Base-by-base conservation (phyloP, 1,284 basidiomycete genomes). In the Cutaneotrichosporon sp. region DNA sequence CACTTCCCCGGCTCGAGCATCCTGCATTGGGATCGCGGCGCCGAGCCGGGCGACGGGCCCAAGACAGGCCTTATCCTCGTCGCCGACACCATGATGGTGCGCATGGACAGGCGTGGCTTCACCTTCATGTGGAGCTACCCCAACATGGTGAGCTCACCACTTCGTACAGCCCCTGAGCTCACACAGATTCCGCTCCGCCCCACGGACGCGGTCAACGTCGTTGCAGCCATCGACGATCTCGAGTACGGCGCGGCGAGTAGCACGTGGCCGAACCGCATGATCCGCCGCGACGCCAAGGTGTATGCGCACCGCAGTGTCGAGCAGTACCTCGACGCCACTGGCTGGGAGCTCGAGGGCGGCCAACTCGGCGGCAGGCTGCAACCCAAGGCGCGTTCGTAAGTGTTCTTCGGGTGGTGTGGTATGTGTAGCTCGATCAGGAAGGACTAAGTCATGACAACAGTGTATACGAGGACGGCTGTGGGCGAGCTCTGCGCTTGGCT, bases 51-150 rank as follows among this genome's bases (percentile, higher is more conserved):
- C 36, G 53, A 70, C 14, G 70, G 72, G 2, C 66, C 67, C 22
- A 69, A 62, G 55, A 68, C 67, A 2, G 75, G 74, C 4, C 65
- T 79, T 58, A 59, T 78, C 33, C 69, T 80, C 36, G 70, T 67
- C 6, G 69, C 75, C 2, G 79, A 80, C 64, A 80, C 77, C 4
- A 61, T 78, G 38, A 76, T 78, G 79, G 76, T 79, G 25, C 72
- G 74, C 62, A 68, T 73, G 6, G 72, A 69, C 24, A 72, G 75
- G 49, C 64, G 53, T 18, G 68, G 67, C 0, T 78, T 80, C 61
- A 74, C 77, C 0, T 80, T 78, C 64, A 67, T 77, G 36, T 80
- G 76, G 74, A 76, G 73, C n/a, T 72, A 68, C 1, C 79, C 79
- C 0, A 80, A 80, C 62, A 68, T 75, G 71, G 77, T 76, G 56